A percentile compares a stretch with the other conserved stretches of the same genome.
These are phyloP conservation scores for Sonneratia caseolaris DNA, from an alignment of 345 rosid genomes.

Conservation along the genomic window DNA sequence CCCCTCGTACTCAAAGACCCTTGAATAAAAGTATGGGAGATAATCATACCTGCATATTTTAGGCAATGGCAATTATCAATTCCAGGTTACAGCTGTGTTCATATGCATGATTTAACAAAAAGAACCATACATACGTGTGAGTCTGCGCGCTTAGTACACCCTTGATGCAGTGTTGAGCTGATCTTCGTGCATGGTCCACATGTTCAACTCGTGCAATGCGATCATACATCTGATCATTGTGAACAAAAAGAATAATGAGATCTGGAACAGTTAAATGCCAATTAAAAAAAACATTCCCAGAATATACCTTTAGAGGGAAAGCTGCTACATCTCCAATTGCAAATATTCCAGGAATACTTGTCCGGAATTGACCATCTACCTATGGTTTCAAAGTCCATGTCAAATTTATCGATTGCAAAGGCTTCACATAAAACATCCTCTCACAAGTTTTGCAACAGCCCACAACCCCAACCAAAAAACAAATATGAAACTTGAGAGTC, in stretches of 20 bases:
- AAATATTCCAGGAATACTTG: slow-evolving; percentile 79
- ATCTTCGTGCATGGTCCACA: slow-evolving; percentile 89
- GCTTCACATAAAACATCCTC: not conserved
- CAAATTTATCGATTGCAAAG: not conserved
- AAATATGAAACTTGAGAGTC: not conserved
- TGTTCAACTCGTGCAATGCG: slow-evolving; percentile 83
- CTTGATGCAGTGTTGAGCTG: slow-evolving; percentile 85
- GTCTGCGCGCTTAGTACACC: slow-evolving; percentile 62
- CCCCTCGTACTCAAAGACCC: slow-evolving; percentile 89
- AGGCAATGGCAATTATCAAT: slow-evolving; percentile 4
- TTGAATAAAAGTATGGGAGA: slow-evolving; percentile 84
- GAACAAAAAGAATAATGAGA: slow-evolving; percentile 8
- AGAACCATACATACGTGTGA: slow-evolving; percentile 36
- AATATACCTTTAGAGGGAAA: slow-evolving; percentile 74
- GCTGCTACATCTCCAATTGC: slow-evolving; percentile 98
- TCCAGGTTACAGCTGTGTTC: not conserved
- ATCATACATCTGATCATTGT: slow-evolving; percentile 55
- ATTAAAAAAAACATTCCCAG: not conserved
- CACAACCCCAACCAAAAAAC: not conserved
- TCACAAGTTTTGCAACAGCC: not conserved
- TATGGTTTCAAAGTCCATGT: slow-evolving; percentile 18
- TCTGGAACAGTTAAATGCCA: not conserved
- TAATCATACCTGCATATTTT: slow-evolving; percentile 63
- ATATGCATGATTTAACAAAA: not conserved
- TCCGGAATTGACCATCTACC: slow-evolving; percentile 84